Base-by-base conservation (phyloP, 371 early-diverging fungal genomes). In the Antonospora locustae region DNA sequence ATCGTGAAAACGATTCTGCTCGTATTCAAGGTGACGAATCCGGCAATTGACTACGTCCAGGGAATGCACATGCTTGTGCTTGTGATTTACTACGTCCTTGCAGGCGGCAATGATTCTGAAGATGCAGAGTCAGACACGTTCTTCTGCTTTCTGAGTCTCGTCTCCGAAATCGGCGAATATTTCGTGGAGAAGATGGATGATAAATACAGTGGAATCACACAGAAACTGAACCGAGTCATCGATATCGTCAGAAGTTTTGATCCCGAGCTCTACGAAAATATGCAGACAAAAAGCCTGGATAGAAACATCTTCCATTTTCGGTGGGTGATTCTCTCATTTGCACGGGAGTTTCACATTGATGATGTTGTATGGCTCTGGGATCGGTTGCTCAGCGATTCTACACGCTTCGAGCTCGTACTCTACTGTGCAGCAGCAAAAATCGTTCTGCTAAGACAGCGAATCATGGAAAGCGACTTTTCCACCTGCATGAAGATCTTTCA, bases 21-120 rank as follows among this genome's bases (percentile, higher is more conserved):
- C 22, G 46, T 51, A 14, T 73, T 46, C 48, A 53, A 57, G 28
- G 24, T 40, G 4, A 61, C 64, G 5, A 73, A 71, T 44, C 45
- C 48, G 22, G 41, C 61, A 11, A 64, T 76, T 30, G 70, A 67
- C n/a, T 76, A 76, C 59, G 67, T 73, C 0, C 76, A 76, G 50
- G 76, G 76, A 43, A 73, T 73, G 71, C 59, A 70, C 39, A 38
- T 58, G 27, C 14, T 76, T n/a, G 25, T 69, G n/a, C 23, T 60
- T 20, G 52, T 61, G 7, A 60, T 76, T 32, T 73, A 73, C 49
- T 58, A 70, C 56, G 76, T 73, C 2, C 40, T 75, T 37, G 16
- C 19, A 2, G 23, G n/a, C 0, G 38, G 49, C 44, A 24, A 54
- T 7, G 50, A 65, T 50, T 22, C 30, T n/a, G 65, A 58, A 22